Percentiles rank a stretch among this genome's conserved stretches.
Evolutionary conservation across 768 basidiomycete genomes (phyloP).

Genomic region (Pulveroboletus sp.): DNA sequence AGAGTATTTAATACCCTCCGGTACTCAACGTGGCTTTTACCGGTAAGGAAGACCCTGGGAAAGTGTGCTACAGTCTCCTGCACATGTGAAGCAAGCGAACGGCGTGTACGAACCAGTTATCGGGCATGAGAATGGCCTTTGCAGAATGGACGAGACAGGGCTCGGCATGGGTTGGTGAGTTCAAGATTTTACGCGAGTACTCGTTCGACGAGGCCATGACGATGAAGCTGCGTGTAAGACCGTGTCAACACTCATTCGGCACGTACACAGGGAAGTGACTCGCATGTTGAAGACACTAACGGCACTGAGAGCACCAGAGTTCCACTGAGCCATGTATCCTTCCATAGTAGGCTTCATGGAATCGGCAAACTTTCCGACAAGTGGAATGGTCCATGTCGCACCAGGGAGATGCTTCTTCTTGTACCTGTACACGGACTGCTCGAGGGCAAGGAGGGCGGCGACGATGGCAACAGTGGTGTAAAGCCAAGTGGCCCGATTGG

Average conservation of each 20-base stretch:
- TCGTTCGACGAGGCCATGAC: slow-evolving; percentile 97
- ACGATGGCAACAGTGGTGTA: slow-evolving; percentile 69
- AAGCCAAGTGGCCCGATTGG: slow-evolving; percentile 42
- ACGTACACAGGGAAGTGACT: slow-evolving; percentile 22
- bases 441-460: slow-evolving; percentile 71
- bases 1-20: slow-evolving; percentile 85
- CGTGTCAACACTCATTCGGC: slow-evolving; percentile 6
- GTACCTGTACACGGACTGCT: slow-evolving; percentile 82
- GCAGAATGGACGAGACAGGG: slow-evolving; percentile 93
- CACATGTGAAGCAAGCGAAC: background rate
- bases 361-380: slow-evolving; percentile 95
- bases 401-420: slow-evolving; percentile 91
- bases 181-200: slow-evolving; percentile 90
- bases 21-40: slow-evolving; percentile 90
- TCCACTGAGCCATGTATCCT: slow-evolving; percentile 89
- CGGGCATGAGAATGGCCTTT: slow-evolving; percentile 75
- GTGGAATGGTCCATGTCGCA: slow-evolving; percentile 87
- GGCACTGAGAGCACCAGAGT: slow-evolving; percentile 80
- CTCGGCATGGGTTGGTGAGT: slow-evolving; percentile 88
- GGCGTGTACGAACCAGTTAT: slow-evolving; percentile 70
- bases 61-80: background rate
- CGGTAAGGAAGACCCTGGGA: slow-evolving; percentile 91
- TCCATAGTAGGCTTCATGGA: slow-evolving; percentile 90
- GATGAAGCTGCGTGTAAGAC: slow-evolving; percentile 71
- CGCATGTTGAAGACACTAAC: slow-evolving; percentile 98